Evolutionary conservation across 2,329 filamentous ascomycete genomes (phyloP), one percentile per base, ranked within the genome.

Genomic region (Diplodia intermedia): DNA sequence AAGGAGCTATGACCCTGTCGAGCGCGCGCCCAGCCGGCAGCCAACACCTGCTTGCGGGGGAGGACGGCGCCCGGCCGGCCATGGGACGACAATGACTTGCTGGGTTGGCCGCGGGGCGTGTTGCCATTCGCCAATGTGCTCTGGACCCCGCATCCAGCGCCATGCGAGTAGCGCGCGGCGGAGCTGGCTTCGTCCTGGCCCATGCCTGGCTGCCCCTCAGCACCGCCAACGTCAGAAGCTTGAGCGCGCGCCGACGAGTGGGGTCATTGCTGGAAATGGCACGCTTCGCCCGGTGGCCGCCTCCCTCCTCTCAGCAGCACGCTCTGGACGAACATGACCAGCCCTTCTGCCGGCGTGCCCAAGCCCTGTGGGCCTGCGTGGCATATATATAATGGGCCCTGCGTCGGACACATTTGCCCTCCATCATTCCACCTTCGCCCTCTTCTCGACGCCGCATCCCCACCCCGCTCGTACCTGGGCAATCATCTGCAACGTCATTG

Each of bases 181-280:
- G 62, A 55, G 50, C 49, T 26, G 2, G 18, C 43, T 20, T 40
- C 61, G 49, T 55, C 38, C 62, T 54, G 52, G 62, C 20, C 62
- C 43, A 36, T 52, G 43, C n/a, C 60, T 31, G 18, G n/a, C 50
- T 43, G 50, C 61, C 47, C 61, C 49, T 65, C 57, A 20, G 31
- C 18, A 43, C 57, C 29, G 60, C 60, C 18, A 63, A 63, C 60
- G 60, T 63, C 60, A 65, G 61, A 65, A 65, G 61, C 61, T 53
- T 65, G 61, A 38, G 50, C 31, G 23, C 33, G 50, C 62, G 3
- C 29, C 47, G 61, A 52, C 11, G 33, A 53, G 62, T 65, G 62
- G 62, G 62, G 60, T 52, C 43, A 7, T n/a, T 31, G 60, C 47
- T 63, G 62, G 52, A 54, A 65, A 53, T 54, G 36, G 23, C 12